phyloP scores from a whole-genome alignment of 352 stramenopile genomes.

The Phytophthora brassicae region DNA sequence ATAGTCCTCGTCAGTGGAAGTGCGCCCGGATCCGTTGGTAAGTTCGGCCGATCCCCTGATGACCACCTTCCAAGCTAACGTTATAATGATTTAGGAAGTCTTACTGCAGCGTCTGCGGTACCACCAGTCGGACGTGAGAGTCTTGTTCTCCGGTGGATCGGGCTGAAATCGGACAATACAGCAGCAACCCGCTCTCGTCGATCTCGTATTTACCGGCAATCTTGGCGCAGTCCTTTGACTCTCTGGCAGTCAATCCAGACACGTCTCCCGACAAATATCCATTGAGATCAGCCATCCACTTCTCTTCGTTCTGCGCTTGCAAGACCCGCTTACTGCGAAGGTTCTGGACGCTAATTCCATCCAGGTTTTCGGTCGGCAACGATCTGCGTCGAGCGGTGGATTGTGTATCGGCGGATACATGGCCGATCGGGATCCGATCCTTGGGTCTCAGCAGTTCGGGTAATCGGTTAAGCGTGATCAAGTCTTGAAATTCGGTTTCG shows the following conservation, averaged over 20 bases:
- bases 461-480: too few species aligned
- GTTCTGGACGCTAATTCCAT: too few species aligned
- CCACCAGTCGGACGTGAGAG: too few species aligned
- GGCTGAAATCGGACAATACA: background rate
- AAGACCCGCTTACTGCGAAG: background rate
- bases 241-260: background rate
- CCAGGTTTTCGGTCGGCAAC: too few species aligned
- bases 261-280: background rate
- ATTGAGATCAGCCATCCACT: background rate
- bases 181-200: slow-evolving; percentile 2
- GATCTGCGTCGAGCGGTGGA: too few species aligned
- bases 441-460: too few species aligned
- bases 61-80: background rate
- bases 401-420: too few species aligned
- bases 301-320: slow-evolving; percentile 1
- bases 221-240: background rate
- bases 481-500: too few species aligned
- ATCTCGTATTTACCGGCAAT: background rate
- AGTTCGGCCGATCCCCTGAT: background rate
- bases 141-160: too few species aligned
- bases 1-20: background rate
- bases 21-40: background rate
- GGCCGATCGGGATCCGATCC: too few species aligned
- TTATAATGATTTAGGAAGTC: background rate
- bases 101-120: background rate